Evolutionary conservation across 108 stramenopile species (phyloP), one percentile per base, ranked within the genome.

Genomic region (Skeletonema tropicum): DNA sequence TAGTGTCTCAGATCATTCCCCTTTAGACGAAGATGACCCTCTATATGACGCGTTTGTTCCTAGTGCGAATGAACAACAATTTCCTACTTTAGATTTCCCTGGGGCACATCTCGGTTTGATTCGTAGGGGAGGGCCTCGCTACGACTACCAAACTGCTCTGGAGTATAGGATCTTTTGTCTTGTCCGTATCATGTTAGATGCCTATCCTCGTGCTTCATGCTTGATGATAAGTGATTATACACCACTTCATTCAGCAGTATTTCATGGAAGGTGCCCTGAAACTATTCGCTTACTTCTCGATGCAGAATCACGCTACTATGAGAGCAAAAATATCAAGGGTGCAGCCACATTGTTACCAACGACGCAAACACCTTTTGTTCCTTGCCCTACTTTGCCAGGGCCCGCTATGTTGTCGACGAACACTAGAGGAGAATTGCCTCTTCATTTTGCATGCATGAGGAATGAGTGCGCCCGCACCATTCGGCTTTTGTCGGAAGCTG

Each of bases 401-500:
- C 77, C 77, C 36, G 86, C 87, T 2, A 55, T 89, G 65, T 49
- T 90, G 39, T 74, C 66, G 26, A 83, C 79, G 41, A 92, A 92
- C 66, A 87, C 86, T 6, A 87, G 88, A 59, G 91, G 89, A 6
- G 91, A 92, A 70, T 49, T 88, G 11, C 91, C 91, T 2, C 78
- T 92, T 10, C 91, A 92, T 77, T 92, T 92, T 73, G 89, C 89
- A 55, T 77, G 88, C 46, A 92, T 92, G 91, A 76, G 88, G 33
- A 88, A 88, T 33, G 89, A 92, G 71, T 88, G 78, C 23, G 87
- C 88, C 6, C 80, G 88, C 33, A 79, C 85, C 10, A 81, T 92
- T 6, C 78, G 77, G 2, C 62, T 90, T 12, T 59, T 90, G 14
- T 81, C 85, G 1, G 75, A 83, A 21, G 89, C 87, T 19, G 91